Evolutionary conservation across 495 filamentous ascomycete genomes (phyloP).

Genomic region (Aspergillus panamensis): DNA sequence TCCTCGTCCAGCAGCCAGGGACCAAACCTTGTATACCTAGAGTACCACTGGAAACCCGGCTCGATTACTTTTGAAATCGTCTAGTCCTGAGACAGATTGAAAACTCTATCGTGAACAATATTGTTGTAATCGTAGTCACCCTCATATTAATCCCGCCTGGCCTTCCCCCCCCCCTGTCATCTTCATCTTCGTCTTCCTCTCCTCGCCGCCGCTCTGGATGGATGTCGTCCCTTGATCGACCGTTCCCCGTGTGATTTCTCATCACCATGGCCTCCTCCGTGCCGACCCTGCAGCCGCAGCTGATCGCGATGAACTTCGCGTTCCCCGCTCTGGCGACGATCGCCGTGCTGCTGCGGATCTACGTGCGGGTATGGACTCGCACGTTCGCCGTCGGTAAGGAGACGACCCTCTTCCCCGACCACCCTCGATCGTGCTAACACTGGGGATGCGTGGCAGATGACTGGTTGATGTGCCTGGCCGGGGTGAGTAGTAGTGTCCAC

Average conservation of each 20-base stretch:
- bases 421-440: background rate
- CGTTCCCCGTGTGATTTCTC: background rate
- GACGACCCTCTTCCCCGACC: background rate
- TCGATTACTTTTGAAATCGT: no score
- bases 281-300: slow-evolving; percentile 33
- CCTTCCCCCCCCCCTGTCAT: no score
- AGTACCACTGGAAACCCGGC: no score
- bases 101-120: no score
- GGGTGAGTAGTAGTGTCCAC: slow-evolving; percentile 4
- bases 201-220: no score
- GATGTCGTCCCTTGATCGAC: no score
- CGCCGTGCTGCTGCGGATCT: slow-evolving; percentile 37
- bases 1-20: no score
- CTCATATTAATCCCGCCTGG: no score
- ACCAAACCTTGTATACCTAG: no score
- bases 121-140: no score
- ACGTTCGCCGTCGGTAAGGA: slow-evolving; percentile 34
- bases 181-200: no score
- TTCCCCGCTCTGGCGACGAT: slow-evolving; percentile 40
- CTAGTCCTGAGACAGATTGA: no score
- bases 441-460: slow-evolving; percentile 5
- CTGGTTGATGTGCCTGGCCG: slow-evolving; percentile 15
- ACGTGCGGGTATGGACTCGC: slow-evolving; percentile 41
- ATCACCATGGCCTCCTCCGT: background rate
- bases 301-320: slow-evolving; percentile 40